Evolutionary conservation across 495 filamentous ascomycete species (phyloP), one percentile per base, ranked within the genome.

Genomic region (Trichocladium antarcticum): DNA sequence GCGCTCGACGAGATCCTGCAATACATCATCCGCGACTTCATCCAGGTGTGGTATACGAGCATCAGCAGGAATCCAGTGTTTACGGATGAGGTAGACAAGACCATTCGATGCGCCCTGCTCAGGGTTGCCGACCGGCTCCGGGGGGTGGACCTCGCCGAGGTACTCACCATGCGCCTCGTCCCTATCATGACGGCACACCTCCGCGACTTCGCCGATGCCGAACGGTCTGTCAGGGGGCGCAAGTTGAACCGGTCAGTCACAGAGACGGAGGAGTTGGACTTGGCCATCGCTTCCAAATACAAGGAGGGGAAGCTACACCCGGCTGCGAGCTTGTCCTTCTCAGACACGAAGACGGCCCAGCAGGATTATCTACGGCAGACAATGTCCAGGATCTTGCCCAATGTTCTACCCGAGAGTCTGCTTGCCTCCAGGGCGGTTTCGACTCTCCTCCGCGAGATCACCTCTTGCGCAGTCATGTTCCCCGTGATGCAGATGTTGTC

Each of bases 201-300:
- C 50, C 85, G 79, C 51, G 84, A 94, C 50, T 94, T 94, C 58
- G 87, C 87, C 57, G 79, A 93, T 38, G 93, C 93, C 9, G 93
- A 99, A 68, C 79, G 84, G 40, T 75, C 78, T 16, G 83, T 99
- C 6, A 77, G 92, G 51, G 93, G 93, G 20, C 83, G 82, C 55
- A 82, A 93, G 61, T 68, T 98, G 51, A 88, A 84, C 52, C 80
- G 85, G 31, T 87, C 82, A 61, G 81, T 99, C 27, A 99, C 93
- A 9, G 93, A 99, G 65, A 94, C 89, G 2, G 89, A 95, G 55
- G 93, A 97, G 70, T 71, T 99, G 50, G 85, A 96, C 66, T 71
- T 93, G 53, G 92, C 92, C 1, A 94, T 97, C 61, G 92, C 92
- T 40, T 82, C 74, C 20, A 97, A 94, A 67, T 99, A 90, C 64